phyloP scores from a whole-genome alignment of 441 rosid species.

The Eruca vesicaria region DNA sequence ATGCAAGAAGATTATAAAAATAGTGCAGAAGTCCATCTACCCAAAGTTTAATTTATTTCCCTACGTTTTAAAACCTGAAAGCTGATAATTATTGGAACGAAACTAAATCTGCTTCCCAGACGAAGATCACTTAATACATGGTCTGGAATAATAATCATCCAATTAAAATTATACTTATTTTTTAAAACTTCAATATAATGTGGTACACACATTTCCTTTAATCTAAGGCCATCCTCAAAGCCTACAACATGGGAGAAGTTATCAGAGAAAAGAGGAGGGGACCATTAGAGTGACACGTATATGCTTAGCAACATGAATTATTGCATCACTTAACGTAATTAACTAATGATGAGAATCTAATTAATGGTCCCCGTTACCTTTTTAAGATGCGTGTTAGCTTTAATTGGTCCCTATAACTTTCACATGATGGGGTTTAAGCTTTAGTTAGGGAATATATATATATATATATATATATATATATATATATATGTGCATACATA shows the following conservation, averaged over 20 bases:
- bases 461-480: neutral
- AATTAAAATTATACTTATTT: constrained; percentile 10
- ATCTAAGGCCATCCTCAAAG: too few species aligned
- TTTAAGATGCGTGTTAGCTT: constrained; percentile 30
- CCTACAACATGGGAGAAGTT: constrained; percentile 37
- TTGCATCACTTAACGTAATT: constrained; percentile 26
- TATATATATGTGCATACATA: neutral
- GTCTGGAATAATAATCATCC: constrained; percentile 30
- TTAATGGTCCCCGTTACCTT: constrained; percentile 28
- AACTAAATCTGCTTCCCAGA: constrained; percentile 28
- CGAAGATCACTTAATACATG: constrained; percentile 30
- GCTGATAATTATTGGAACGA: constrained; percentile 24
- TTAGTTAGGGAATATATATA: neutral
- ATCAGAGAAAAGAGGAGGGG: constrained; percentile 13
- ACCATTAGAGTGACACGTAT: constrained; percentile 31
- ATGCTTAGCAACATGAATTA: constrained; percentile 18
- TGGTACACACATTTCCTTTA: constrained; percentile 23
- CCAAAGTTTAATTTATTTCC: neutral
- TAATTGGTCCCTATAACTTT: constrained; percentile 25
- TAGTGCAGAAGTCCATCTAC: neutral
- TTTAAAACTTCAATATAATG: neutral
- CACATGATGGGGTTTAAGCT: constrained; percentile 23
- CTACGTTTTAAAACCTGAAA: constrained; percentile 7
- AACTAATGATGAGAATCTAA: constrained; percentile 17
- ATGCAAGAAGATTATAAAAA: constrained; percentile 2